Evolutionary conservation across 1,139 yeast species (phyloP).

Genomic region (Wickerhamomyces sp.): DNA sequence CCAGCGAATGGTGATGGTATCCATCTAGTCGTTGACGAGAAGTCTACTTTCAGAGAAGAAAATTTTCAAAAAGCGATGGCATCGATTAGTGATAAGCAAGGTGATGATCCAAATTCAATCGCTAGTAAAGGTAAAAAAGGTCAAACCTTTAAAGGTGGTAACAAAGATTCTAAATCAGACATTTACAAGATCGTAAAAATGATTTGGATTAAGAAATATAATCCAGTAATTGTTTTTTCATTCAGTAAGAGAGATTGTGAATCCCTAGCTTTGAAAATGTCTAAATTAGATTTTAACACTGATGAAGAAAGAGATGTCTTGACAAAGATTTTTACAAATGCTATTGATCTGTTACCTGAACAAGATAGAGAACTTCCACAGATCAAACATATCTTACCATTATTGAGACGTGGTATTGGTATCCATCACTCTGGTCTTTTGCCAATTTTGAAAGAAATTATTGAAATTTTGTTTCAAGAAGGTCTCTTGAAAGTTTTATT

Average conservation of each 20-base stretch:
- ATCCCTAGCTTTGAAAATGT: slow-evolving; percentile 87
- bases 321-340: slow-evolving; percentile 83
- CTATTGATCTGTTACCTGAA: slow-evolving; percentile 81
- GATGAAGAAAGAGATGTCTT: slow-evolving; percentile 90
- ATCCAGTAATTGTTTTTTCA: slow-evolving; percentile 96
- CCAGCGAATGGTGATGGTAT: slow-evolving; percentile 98
- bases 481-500: slow-evolving; percentile 90
- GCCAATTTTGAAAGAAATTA: slow-evolving; percentile 93
- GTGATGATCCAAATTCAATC: slow-evolving; percentile 72
- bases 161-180: slow-evolving; percentile 80
- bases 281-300: slow-evolving; percentile 86
- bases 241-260: slow-evolving; percentile 97
- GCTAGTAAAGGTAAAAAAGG: slow-evolving; percentile 68
- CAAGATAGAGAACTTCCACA: slow-evolving; percentile 91
- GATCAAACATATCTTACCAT: slow-evolving; percentile 82
- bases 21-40: slow-evolving; percentile 95
- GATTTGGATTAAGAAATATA: slow-evolving; percentile 94
- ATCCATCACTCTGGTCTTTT: slow-evolving; percentile 96
- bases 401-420: slow-evolving; percentile 92
- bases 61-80: slow-evolving; percentile 99
- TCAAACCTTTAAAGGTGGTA: slow-evolving; percentile 86
- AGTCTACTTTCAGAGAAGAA: slow-evolving; percentile 92
- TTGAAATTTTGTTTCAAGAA: slow-evolving; percentile 94
- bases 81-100: slow-evolving; percentile 72
- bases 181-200: slow-evolving; percentile 95